These are phyloP conservation scores for Nymphaea thermarum DNA, from an alignment of 164 flowering plant genomes.

Conservation along the genomic window DNA sequence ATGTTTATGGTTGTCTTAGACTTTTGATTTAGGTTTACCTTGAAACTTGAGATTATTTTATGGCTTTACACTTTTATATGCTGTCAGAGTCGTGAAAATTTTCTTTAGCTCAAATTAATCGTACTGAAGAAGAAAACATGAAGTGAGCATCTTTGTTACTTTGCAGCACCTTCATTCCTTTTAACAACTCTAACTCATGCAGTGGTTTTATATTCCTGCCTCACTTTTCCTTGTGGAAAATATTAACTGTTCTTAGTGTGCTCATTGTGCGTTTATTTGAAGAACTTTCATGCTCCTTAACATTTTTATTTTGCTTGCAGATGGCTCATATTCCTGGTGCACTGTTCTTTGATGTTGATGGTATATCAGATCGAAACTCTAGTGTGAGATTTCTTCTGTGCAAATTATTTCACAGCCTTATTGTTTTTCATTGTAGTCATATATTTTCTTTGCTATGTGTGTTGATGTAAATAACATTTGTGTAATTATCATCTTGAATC, in stretches of 20 bases:
- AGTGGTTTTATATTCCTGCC: no score
- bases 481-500: slow-evolving; percentile 11
- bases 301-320: slow-evolving; percentile 23
- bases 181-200: no score
- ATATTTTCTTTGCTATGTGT: background rate
- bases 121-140: no score
- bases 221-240: background rate
- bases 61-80: no score
- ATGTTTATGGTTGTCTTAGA: no score
- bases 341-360: slow-evolving; percentile 94
- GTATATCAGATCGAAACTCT: slow-evolving; percentile 68
- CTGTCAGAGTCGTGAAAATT: no score
- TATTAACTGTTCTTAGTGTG: background rate
- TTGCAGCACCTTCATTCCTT: no score
- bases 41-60: no score
- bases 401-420: background rate
- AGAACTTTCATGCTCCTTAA: background rate
- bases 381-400: slow-evolving; percentile 45
- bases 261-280: no score
- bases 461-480: background rate
- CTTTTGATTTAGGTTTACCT: no score
- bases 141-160: no score
- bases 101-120: no score
- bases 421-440: background rate
- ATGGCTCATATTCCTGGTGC: slow-evolving; percentile 99